Base-by-base conservation (phyloP, 441 rosid species). In the Mallotus repandus region DNA sequence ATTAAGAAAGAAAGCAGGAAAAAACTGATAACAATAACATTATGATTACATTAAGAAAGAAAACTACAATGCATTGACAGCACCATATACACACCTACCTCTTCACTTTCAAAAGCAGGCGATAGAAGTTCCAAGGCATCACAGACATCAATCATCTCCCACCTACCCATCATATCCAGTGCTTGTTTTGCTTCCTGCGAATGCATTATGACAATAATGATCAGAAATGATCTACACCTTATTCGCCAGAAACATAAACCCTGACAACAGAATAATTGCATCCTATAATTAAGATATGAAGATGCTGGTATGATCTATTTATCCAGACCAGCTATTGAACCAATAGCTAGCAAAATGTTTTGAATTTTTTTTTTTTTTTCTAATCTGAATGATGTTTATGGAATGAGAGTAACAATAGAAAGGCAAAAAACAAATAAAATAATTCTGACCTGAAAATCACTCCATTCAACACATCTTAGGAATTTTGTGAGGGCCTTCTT, bases 121-220 rank as follows among this genome's bases (percentile, higher is more conserved):
- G 99, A 96, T 54, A 96, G 82, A 78, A 96, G 96, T 82, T 96
- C 99, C 85, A 96, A 66, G 50, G 99, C 99, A 86, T 96, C 99
- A 70, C 86, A 85, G 43, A 93, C 97, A 84, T 96, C 99, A 81
- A 96, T 96, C 80, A 82, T 91, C 79, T 91, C 92, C 99, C 97
- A 96, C 84, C 84, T 89, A 72, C 90, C 82, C 99, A 96, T 96
- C 80, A 96, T 85, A 69, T 91, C 93, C 52, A 93, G 72, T 63
- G 98, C 97, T 77, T 96, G 98, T 79, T 92, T 96, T 68, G 98
- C 99, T 92, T 96, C 99, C 99, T 96, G 89, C 77, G 84, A 71
- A 77, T 32, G 74, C 72, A 83, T 63, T 71, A 81, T 80, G 64
- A 71, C 22, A 70, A 74, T 68, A 67, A 79, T 69, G 60, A 73